These are phyloP conservation scores for Staphylotrichum longicolle DNA, from an alignment of 495 filamentous ascomycete genomes.

Conservation along the genomic window DNA sequence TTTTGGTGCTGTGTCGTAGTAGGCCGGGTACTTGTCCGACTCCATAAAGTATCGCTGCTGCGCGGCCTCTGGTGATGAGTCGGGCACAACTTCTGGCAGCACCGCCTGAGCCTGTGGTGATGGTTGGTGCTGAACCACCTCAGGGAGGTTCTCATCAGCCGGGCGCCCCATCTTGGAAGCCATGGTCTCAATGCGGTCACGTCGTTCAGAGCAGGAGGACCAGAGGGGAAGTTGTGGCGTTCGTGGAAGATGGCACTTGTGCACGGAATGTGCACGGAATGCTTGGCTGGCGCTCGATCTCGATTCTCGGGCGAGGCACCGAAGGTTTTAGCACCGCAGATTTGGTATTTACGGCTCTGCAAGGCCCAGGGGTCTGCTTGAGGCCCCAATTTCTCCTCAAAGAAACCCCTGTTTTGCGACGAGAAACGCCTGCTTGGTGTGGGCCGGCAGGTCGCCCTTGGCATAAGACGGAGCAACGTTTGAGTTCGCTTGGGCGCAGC, in stretches of 20 bases:
- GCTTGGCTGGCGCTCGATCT: constrained; percentile 1
- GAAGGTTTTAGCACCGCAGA: constrained; percentile 7
- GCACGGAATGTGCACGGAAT: not conserved
- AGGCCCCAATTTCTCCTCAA: not conserved
- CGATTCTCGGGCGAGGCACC: not conserved
- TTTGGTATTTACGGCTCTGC: constrained; percentile 1
- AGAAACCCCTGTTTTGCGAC: not conserved
- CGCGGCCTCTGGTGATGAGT: constrained; percentile 23
- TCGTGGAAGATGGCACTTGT: not conserved
- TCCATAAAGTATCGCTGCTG: constrained; percentile 13
- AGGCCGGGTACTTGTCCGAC: constrained; percentile 29
- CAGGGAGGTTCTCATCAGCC: constrained; percentile 30
- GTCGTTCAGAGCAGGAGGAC: too few species aligned
- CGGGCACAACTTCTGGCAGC: constrained; percentile 23
- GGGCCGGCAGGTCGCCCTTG: constrained; percentile 7
- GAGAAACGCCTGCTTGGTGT: not conserved
- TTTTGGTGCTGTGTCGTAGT: constrained; percentile 31
- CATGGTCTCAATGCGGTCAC: too few species aligned
- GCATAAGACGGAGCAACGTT: constrained; percentile 27
- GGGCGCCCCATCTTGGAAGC: constrained; percentile 21
- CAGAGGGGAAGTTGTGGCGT: constrained; percentile 10
- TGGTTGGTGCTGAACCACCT: constrained; percentile 22
- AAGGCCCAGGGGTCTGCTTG: not conserved
- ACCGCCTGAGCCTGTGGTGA: not conserved
- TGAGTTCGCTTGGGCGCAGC: not conserved